Base-by-base conservation (phyloP, 352 stramenopile species). In the Phytophthora meadii region DNA sequence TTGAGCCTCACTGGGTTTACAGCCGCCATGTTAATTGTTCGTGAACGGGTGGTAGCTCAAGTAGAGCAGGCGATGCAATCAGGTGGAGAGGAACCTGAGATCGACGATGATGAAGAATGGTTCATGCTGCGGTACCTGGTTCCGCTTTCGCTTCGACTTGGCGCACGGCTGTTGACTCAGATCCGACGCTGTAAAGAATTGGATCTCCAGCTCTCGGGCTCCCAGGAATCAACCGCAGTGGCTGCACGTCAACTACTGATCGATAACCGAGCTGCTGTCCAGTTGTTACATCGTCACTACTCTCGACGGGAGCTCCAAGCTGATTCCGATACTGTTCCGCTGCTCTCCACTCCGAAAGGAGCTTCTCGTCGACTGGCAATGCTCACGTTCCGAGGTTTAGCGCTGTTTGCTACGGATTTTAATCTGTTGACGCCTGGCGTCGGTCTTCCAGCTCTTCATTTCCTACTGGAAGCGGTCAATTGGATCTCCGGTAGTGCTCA, bases 401-500 rank as follows among this genome's bases (percentile, higher is more conserved):
- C 68, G 24, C 69, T 79, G 50, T 82, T 88, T 25, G 67, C 64
- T 8, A 67, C 60, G 2, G 81, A 90, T 50, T 90, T 90, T 65
- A 71, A 41, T 5, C n/a, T 88, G 19, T 49, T 86, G 24, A n/a
- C 45, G 2, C 57, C 65, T 19, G 40, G 41, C 34, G 45, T 32
- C 27, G 68, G 55, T 10, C 54, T 88, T 12, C 59, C 81, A 2
- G 65, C 65, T 10, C 53, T 88, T 19, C 72, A 86, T 42, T 82
- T 84, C 19, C 55, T 90, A 2, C 80, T 84, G 51, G 81, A 90
- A 40, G 77, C 81, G 5, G 60, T 86, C 36, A 87, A 90, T 45
- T 90, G 81, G 81, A 88, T 88, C 45, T 82, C 70, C n/a, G 81
- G 79, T 27, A 80, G 79, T 50, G 72, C 81, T 1, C 81, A 88